Conservation (phyloP, 345 rosid genomes). For the Eucalyptus marginata region DNA sequence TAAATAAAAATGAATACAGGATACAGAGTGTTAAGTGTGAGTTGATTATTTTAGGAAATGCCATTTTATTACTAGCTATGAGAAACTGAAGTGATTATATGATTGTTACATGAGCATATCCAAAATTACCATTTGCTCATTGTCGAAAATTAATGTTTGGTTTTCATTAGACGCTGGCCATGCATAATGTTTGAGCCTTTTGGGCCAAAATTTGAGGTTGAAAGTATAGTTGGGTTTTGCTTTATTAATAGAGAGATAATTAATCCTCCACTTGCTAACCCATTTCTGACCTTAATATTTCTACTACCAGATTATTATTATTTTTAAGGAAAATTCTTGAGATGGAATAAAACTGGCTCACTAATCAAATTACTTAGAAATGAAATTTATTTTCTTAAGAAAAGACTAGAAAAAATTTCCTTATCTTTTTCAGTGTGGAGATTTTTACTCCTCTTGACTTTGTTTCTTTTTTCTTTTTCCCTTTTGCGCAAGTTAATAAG, state of each 20-base stretch:
- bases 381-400: accelerated
- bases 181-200: background rate
- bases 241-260: no score
- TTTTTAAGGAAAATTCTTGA: background rate
- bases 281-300: no score
- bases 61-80: background rate
- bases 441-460: no score
- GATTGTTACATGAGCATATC: accelerated
- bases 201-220: background rate
- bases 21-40: background rate
- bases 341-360: no score
- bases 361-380: accelerated
- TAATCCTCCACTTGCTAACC: no score
- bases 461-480: accelerated
- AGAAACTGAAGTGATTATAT: accelerated
- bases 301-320: accelerated
- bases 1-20: accelerated
- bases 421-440: no score
- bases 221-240: no score
- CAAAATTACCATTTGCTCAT: no score
- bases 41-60: background rate
- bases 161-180: background rate
- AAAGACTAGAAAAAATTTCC: no score
- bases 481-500: background rate
- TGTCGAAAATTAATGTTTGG: accelerated